Evolutionary conservation across 148 eudicot species (phyloP).

Genomic region (Vaccinium vitisidaea): DNA sequence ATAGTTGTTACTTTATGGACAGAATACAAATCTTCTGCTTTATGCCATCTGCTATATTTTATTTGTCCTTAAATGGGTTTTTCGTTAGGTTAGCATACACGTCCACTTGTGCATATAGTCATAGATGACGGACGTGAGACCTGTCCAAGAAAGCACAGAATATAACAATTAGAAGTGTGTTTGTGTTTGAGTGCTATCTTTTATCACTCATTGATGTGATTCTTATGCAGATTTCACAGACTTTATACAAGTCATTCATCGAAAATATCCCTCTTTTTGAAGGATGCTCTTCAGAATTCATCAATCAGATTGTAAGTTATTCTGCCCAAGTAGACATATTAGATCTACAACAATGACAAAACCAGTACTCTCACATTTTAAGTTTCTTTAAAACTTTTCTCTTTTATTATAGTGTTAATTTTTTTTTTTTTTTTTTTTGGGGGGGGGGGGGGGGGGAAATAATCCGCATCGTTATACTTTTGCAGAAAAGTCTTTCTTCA

Average conservation of each 20-base stretch:
- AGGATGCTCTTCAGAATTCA: constrained; percentile 85
- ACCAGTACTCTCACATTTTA: neutral
- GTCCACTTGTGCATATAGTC: neutral
- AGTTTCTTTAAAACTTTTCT: neutral
- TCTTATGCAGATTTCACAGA: constrained; percentile 71
- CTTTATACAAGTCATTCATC: constrained; percentile 54
- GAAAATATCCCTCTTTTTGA: constrained; percentile 62
- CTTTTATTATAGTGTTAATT: too few species aligned
- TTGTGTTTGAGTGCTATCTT: neutral
- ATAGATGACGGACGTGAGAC: neutral
- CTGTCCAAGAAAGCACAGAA: neutral
- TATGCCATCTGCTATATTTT: neutral
- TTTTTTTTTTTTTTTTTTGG: too few species aligned
- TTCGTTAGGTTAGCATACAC: neutral
- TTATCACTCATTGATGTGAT: constrained; percentile 10
- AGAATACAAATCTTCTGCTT: neutral
- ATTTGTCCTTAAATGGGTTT: neutral
- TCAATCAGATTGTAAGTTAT: constrained; percentile 80
- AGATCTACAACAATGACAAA: neutral
- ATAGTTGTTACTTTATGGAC: neutral
- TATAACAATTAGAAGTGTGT: neutral
- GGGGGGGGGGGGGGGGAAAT: too few species aligned
- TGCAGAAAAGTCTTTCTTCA: constrained; percentile 36
- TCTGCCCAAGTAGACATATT: neutral
- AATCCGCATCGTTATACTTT: constrained; percentile 1